Evolutionary conservation across 441 rosid species (phyloP).

Genomic region (Euphorbia neoarborescens): DNA sequence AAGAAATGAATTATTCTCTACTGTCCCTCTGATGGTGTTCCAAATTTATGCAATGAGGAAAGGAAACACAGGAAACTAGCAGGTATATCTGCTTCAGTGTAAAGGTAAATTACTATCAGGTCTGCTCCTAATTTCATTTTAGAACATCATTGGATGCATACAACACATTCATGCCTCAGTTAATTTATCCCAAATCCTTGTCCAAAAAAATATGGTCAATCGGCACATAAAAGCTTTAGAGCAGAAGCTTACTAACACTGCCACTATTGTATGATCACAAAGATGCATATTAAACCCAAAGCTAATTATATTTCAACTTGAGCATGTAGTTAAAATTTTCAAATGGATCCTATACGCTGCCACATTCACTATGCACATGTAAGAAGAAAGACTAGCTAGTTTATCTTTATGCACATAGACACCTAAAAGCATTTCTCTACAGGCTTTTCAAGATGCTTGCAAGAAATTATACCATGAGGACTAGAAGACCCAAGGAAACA

Average conservation of each 20-base stretch:
- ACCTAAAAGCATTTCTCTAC: background rate
- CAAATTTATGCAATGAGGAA: background rate
- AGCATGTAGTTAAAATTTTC: background rate
- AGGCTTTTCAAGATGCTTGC: background rate
- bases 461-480: background rate
- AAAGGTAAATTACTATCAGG: background rate
- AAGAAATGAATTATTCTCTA: no score
- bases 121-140: background rate
- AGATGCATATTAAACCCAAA: background rate
- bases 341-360: background rate
- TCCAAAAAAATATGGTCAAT: background rate
- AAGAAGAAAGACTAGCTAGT: background rate
- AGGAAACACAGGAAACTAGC: background rate
- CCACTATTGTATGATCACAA: background rate
- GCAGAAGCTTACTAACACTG: background rate
- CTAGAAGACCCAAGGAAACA: background rate
- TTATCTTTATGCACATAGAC: background rate
- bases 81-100: background rate
- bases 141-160: background rate
- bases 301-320: background rate
- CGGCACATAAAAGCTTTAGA: background rate
- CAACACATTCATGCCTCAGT: background rate
- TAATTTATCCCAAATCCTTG: background rate
- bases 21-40: background rate
- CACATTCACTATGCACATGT: constrained; percentile 1